These are phyloP conservation scores for Fusarium circinatum DNA, from an alignment of 2,329 filamentous ascomycete genomes.

Conservation along the genomic window DNA sequence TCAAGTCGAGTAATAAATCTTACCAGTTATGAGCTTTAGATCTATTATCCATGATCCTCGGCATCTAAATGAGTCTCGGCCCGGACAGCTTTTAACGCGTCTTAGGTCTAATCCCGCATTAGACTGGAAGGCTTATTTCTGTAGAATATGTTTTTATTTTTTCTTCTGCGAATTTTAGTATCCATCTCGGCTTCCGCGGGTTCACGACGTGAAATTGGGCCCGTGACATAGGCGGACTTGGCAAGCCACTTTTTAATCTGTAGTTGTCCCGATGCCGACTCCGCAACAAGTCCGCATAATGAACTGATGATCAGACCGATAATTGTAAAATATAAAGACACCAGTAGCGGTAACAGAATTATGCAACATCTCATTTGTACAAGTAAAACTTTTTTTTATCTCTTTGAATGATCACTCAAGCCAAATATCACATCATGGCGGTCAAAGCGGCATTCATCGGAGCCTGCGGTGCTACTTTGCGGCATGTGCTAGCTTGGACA, in stretches of 20 bases:
- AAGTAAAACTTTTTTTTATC: neutral
- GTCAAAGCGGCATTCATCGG: neutral
- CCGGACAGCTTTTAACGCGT: neutral
- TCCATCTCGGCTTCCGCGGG: neutral
- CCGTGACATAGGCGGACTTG: neutral
- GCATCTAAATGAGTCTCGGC: no score
- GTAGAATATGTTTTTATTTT: neutral
- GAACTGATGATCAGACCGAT: neutral
- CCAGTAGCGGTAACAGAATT: rapidly evolving
- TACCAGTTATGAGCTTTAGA: no score
- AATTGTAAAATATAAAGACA: neutral
- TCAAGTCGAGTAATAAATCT: neutral
- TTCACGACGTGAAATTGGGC: neutral
- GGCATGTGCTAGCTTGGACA: neutral
- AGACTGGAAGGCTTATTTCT: neutral
- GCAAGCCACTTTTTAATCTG: neutral
- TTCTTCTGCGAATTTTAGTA: neutral
- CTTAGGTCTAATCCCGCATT: neutral
- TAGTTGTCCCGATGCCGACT: neutral
- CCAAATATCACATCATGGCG: neutral
- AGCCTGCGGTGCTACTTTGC: neutral
- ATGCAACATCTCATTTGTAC: rapidly evolving
- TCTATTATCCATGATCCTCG: neutral
- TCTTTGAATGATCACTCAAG: no score
- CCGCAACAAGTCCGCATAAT: neutral